These are phyloP conservation scores for Tetrastigma voinierianum DNA, from an alignment of 164 flowering plant genomes.

Conservation along the genomic window DNA sequence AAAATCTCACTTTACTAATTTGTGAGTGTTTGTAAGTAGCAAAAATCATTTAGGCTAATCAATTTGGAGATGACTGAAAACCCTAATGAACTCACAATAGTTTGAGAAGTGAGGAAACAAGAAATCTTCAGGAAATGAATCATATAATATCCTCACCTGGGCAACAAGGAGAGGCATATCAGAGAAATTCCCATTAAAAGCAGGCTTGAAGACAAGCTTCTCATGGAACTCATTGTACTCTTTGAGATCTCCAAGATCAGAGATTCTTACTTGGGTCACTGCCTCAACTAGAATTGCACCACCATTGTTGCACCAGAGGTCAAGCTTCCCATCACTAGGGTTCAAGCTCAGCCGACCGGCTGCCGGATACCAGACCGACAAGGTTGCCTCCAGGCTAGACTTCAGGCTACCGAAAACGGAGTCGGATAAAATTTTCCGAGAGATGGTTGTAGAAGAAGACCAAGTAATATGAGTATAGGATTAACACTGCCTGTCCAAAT, in stretches of 20 bases:
- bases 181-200: constrained; percentile 32
- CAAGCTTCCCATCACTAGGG: constrained; percentile 33
- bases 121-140: background rate
- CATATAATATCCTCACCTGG: constrained; percentile 40
- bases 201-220: constrained; percentile 45
- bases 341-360: constrained; percentile 42
- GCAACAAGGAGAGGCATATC: constrained; percentile 54
- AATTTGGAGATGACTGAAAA: too few relatives aligned
- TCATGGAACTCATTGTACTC: constrained; percentile 44
- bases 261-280: constrained; percentile 28
- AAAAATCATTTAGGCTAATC: too few relatives aligned
- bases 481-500: constrained; percentile 55
- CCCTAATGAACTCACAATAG: too few relatives aligned
- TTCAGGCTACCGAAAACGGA: constrained; percentile 35
- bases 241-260: constrained; percentile 53
- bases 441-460: constrained; percentile 42
- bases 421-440: constrained; percentile 10
- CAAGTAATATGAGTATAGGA: constrained; percentile 51
- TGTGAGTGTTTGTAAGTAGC: too few relatives aligned
- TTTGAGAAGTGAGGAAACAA: too few relatives aligned
- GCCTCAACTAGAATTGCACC: constrained; percentile 57
- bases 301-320: constrained; percentile 44
- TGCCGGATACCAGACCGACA: constrained; percentile 46
- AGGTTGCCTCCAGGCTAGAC: constrained; percentile 36
- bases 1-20: too few relatives aligned